Base-by-base conservation (phyloP, 495 filamentous ascomycete genomes). In the Tirmania nivea region DNA sequence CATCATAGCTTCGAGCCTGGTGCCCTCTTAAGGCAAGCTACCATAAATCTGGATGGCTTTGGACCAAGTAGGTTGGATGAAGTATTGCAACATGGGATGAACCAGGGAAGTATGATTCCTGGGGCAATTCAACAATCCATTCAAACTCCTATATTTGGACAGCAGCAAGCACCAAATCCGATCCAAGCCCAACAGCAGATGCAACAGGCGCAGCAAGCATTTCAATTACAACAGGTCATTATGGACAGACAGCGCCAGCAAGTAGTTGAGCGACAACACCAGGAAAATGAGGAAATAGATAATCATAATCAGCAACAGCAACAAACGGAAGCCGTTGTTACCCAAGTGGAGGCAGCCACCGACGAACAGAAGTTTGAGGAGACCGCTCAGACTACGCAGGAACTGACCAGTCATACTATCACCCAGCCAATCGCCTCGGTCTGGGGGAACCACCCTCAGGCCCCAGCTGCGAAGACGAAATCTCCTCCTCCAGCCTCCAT, bases 111-210 rank as follows among this genome's bases (percentile, higher is more conserved):
- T 65, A 66, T 36, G 71, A 78, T 61, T 57, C 70, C 54, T 68
- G 70, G 45, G 74, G 77, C 56, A 76, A 80, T 64, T 66, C 57
- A 62, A 11, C 67, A 69, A 54, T 75, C 79, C 54, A 72, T 77
- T 55, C 74, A 78, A 63, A 65, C 71, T 11, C 75, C 78, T 47
- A 61, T 63, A 48, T 63, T 69, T 58, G 57, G 63, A 37, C 64
- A 63, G 51, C 56, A 58, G 34, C 63, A 64, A 35, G 55, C 61
- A 39, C 53, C 62, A 31, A 56, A 59, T 10, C 65, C 66, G 49
- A 72, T 72, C 60, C 71, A 69, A 51, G 68, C 69, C 14, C 68
- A 75, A 17, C 66, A 79, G 10, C 67, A 76, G 49, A 66, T 76
- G 51, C 68, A 76, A 12, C 70, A 75, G 45, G 73, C 73, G 17